Conservation (phyloP, 75 land plant genomes). For the Picea glauca region DNA sequence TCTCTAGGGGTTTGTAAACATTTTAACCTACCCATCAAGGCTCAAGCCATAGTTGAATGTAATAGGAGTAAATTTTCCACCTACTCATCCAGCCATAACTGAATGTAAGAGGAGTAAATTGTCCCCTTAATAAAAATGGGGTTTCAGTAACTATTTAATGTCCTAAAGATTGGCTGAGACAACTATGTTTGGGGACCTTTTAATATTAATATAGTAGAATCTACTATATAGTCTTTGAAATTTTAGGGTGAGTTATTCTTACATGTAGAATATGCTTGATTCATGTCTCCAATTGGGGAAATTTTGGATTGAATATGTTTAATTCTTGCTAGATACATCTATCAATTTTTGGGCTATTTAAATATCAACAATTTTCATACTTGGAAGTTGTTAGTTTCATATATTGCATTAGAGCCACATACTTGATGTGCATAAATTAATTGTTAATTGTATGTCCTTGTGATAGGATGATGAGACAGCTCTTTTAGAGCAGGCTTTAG, state of each 20-base stretch:
- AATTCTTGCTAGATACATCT: background rate
- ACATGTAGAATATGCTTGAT: background rate
- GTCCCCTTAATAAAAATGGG: no score
- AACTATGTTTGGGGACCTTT: background rate
- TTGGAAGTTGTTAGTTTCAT: background rate
- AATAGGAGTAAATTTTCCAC: no score
- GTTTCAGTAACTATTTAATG: no score
- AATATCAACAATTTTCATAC: background rate
- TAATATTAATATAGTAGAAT: background rate
- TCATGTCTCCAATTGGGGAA: background rate
- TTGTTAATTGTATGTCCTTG: background rate
- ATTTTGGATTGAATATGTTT: background rate
- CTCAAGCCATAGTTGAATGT: no score
- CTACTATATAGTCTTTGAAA: background rate
- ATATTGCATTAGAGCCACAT: background rate
- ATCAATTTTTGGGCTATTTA: background rate
- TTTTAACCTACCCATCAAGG: no score
- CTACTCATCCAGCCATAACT: no score
- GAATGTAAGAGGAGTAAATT: no score
- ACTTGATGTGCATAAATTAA: background rate
- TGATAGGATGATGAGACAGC: conserved; percentile 50
- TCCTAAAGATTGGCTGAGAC: no score
- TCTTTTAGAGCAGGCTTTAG: conserved; percentile 41
- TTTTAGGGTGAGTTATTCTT: background rate
- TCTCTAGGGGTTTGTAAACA: no score